phyloP scores from a whole-genome alignment of 2,329 filamentous ascomycete species.

The Hymenoscyphus repandus region DNA sequence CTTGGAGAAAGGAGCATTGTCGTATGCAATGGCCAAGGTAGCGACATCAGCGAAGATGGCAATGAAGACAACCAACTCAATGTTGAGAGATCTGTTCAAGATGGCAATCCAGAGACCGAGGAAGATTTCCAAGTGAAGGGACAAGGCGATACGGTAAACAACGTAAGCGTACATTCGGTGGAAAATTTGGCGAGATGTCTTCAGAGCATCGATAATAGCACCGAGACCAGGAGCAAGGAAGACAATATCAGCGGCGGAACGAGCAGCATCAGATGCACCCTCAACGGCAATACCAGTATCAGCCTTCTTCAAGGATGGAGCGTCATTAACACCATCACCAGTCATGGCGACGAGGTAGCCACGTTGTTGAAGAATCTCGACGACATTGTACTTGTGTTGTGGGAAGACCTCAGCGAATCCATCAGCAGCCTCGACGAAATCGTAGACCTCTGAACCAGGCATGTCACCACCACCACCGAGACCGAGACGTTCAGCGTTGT shows the following conservation, averaged over 20 bases:
- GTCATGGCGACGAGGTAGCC: constrained; percentile 95
- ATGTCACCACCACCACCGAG: constrained; percentile 86
- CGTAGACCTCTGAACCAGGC: constrained; percentile 89
- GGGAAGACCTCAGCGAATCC: constrained; percentile 94
- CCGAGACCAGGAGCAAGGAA: constrained; percentile 88
- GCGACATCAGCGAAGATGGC: constrained; percentile 93
- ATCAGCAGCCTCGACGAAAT: constrained; percentile 92
- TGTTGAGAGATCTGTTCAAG: constrained; percentile 76
- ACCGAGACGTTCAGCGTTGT: constrained; percentile 89
- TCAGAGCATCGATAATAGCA: constrained; percentile 87
- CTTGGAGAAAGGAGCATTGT: constrained; percentile 83
- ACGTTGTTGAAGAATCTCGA: constrained; percentile 89
- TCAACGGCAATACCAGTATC: constrained; percentile 94
- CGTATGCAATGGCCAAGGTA: constrained; percentile 87
- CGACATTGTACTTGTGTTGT: constrained; percentile 92
- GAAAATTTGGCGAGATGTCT: constrained; percentile 92
- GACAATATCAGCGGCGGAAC: constrained; percentile 87
- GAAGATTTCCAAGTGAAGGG: constrained; percentile 87
- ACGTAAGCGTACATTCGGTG: constrained; percentile 97
- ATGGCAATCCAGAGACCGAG: constrained; percentile 89
- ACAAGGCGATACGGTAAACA: constrained; percentile 89
- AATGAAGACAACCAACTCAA: constrained; percentile 87
- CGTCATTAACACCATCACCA: constrained; percentile 93
- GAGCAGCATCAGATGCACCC: constrained; percentile 84
- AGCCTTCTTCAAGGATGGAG: constrained; percentile 89